These are phyloP conservation scores for Rasamsonia emersonii DNA, from an alignment of 2,329 filamentous ascomycete genomes.

Conservation along the genomic window DNA sequence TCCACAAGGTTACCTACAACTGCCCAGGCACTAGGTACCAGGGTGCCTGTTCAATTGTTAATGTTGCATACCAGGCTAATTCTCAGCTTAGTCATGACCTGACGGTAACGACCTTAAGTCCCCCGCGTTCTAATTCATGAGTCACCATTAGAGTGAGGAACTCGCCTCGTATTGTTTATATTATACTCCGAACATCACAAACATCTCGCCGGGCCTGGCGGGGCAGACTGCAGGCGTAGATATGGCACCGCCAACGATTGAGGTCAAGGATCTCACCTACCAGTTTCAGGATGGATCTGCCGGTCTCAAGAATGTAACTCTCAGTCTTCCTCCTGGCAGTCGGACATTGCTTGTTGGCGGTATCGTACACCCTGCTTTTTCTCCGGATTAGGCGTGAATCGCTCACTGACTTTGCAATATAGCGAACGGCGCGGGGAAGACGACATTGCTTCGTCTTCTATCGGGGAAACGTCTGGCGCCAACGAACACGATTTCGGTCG, in stretches of 20 bases:
- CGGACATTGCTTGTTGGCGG: constrained; percentile 87
- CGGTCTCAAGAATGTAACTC: constrained; percentile 65
- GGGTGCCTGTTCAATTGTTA: too few species aligned
- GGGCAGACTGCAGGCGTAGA: too few species aligned
- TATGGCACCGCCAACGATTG: constrained; percentile 55
- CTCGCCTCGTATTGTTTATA: too few species aligned
- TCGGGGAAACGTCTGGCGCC: constrained; percentile 92
- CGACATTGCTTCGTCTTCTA: constrained; percentile 86
- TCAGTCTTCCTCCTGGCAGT: constrained; percentile 71
- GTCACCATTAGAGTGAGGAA: too few species aligned
- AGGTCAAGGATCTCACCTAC: constrained; percentile 72
- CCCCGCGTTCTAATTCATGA: too few species aligned
- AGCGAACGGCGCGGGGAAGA: constrained; percentile 95
- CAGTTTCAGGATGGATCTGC: constrained; percentile 75
- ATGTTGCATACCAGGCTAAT: too few species aligned
- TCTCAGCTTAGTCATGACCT: too few species aligned
- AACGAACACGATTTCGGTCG: constrained; percentile 62
- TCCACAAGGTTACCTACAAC: too few species aligned
- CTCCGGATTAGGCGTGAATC: background rate
- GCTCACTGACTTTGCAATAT: constrained; percentile 12
- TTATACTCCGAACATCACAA: too few species aligned
- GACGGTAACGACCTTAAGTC: too few species aligned
- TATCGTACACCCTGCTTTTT: constrained; percentile 16
- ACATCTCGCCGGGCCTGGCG: too few species aligned
- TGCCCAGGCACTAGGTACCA: too few species aligned